Percentiles rank a stretch among this genome's conserved stretches.
Conservation (phyloP, 371 early-diverging fungal genomes). For the Syncephalastrum racemosum region DNA sequence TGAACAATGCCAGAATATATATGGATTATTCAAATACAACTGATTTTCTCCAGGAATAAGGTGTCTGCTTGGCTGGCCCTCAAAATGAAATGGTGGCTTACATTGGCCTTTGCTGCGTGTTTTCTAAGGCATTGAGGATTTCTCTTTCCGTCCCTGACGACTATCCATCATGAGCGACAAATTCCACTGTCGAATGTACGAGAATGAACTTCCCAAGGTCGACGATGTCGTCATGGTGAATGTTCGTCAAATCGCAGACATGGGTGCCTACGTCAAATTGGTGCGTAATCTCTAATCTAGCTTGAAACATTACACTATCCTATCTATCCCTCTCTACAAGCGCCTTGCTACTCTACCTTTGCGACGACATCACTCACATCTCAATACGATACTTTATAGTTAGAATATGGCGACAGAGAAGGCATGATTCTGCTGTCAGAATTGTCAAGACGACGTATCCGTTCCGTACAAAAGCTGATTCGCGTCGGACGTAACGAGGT, state of each 20-base stretch:
- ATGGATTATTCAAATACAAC: no score
- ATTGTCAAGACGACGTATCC: constrained; percentile 96
- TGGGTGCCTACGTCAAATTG: constrained; percentile 97
- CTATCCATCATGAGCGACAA: constrained; percentile 35
- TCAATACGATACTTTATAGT: constrained; percentile 22
- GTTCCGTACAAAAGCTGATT: constrained; percentile 97
- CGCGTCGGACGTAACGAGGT: constrained; percentile 97
- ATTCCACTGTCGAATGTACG: constrained; percentile 89
- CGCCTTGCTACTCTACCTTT: background rate
- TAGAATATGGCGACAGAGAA: constrained; percentile 91
- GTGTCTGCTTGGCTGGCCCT: no score
- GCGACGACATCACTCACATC: background rate
- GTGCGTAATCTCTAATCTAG: constrained; percentile 34
- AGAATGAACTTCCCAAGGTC: constrained; percentile 94
- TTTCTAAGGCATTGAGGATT: constrained; percentile 1
- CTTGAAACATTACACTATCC: constrained; percentile 1
- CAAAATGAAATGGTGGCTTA: no score
- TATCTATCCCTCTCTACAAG: background rate
- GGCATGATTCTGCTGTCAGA: constrained; percentile 98
- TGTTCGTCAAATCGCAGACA: constrained; percentile 95
- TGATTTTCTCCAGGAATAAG: no score
- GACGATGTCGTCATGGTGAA: constrained; percentile 99
- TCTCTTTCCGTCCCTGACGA: constrained; percentile 1
- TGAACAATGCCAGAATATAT: no score
- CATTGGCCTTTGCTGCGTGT: no score